Conservation (phyloP, 495 filamentous ascomycete species). For the Chaetomium tenue region DNA sequence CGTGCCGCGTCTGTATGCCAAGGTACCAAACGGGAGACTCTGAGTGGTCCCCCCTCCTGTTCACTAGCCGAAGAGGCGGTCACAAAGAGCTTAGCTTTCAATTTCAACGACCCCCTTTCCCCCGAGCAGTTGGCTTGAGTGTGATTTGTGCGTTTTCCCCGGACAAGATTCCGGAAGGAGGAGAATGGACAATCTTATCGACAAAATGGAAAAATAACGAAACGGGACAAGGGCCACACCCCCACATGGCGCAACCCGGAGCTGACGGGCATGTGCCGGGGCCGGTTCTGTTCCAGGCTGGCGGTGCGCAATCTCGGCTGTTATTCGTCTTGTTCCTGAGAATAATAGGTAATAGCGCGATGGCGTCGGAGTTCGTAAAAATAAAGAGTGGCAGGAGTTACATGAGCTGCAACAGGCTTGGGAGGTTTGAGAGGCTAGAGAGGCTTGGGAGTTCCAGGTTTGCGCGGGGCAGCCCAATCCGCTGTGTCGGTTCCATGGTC, state of each 20-base stretch:
- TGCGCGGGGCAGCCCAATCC: conserved; percentile 3
- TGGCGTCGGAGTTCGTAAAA: not conserved
- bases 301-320: conserved; percentile 9
- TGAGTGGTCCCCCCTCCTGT: conserved; percentile 8
- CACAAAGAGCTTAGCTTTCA: conserved; percentile 2
- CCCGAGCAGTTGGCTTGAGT: too few species aligned
- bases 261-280: not conserved
- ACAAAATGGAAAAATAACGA: not conserved
- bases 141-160: too few species aligned
- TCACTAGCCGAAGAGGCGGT: conserved; percentile 6
- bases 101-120: not conserved
- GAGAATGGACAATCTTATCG: not conserved
- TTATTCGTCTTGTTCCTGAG: not conserved
- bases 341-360: too few species aligned
- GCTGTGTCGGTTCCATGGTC: conserved; percentile 10
- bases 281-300: not conserved
- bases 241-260: too few species aligned
- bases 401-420: not conserved
- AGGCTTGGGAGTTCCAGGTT: not conserved
- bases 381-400: not conserved
- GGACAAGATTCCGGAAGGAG: not conserved
- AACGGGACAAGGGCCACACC: too few species aligned
- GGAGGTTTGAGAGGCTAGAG: not conserved
- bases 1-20: not conserved
- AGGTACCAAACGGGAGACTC: not conserved